Evolutionary conservation across 805 yeast genomes (phyloP), one percentile per base, ranked within the genome.

Genomic region (Candida nonsorbophila): DNA sequence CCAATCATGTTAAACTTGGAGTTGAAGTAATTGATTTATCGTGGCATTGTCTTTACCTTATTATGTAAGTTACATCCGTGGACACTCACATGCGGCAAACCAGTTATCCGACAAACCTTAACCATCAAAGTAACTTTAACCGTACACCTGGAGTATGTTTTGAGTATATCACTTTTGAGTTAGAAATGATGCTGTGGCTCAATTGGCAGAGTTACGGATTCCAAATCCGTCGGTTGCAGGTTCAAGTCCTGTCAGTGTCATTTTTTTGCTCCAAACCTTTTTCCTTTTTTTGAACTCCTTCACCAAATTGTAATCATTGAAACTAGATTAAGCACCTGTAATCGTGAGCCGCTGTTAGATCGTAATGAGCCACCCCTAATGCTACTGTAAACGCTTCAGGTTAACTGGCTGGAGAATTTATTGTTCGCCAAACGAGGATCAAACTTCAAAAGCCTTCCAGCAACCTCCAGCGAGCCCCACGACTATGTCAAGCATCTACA

Each of bases 221-320:
- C 62, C 62, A 56, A 48, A 75, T 75, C 84, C 77, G 74, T 76
- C 74, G 84, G 84, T 72, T 77, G 84, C 84, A 77, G 83, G 84
- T 77, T 77, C 84, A 73, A 77, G 74, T 77, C 84, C 83, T 77
- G 84, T 77, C 80, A 79, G 80, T 74, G 77, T 18, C 20, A 18
- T 7, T 18, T 18, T 10, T 10, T n/a, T n/a, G n/a, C n/a, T n/a
- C 24, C 38, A 34, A 19, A 21, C 28, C 26, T 30, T 30, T 12
- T 12, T 30, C 27, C 24, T 21, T 23, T 9, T 23, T 19, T 19
- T 23, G n/a, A n/a, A n/a, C n/a, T n/a, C n/a, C n/a, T n/a, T n/a
- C n/a, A n/a, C n/a, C n/a, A n/a, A n/a, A n/a, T n/a, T n/a, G n/a
- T n/a, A n/a, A n/a, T n/a, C n/a, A n/a, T n/a, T n/a, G n/a, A n/a